These are phyloP conservation scores for Graphilbum ipis-grandicollis DNA, from an alignment of 2,329 filamentous ascomycete species.

Conservation along the genomic window DNA sequence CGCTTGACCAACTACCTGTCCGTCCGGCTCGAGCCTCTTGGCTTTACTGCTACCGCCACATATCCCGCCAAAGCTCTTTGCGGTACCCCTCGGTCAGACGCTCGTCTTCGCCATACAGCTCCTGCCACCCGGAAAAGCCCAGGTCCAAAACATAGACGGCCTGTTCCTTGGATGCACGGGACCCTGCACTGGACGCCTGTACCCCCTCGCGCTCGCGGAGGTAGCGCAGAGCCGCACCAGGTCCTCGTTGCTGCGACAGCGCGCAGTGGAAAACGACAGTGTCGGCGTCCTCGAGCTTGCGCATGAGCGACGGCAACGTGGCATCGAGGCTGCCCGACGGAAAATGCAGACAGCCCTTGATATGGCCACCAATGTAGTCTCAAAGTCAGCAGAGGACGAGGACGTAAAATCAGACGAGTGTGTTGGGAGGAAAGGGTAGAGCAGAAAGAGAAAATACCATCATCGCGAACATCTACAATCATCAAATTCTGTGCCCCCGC, in stretches of 20 bases:
- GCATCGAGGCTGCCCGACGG: slow-evolving; percentile 58
- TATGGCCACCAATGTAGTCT: slow-evolving; percentile 89
- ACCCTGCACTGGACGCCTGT: neutral
- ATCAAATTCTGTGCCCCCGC: slow-evolving; percentile 36
- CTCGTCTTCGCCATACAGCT: slow-evolving; percentile 61
- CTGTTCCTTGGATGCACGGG: slow-evolving; percentile 26
- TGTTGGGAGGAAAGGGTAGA: neutral
- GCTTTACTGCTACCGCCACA: neutral
- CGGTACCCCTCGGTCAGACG: slow-evolving; percentile 68
- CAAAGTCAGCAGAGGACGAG: neutral
- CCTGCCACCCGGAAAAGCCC: slow-evolving; percentile 83
- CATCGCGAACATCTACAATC: slow-evolving; percentile 79
- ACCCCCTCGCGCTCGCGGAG: slow-evolving; percentile 44
- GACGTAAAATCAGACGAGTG: too few relatives aligned
- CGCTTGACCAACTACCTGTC: too few relatives aligned
- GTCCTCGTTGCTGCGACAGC: slow-evolving; percentile 78
- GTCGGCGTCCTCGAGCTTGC: slow-evolving; percentile 58
- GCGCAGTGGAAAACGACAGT: slow-evolving; percentile 90
- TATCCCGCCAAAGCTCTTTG: slow-evolving; percentile 59
- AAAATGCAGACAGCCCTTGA: slow-evolving; percentile 57
- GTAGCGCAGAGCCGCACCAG: slow-evolving; percentile 67
- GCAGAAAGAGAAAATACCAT: slow-evolving; percentile 29
- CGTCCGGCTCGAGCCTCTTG: too few relatives aligned
- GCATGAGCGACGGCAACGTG: slow-evolving; percentile 66
- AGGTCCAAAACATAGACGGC: slow-evolving; percentile 65